A percentile compares a stretch with the other conserved stretches of the same genome.
phyloP scores from a whole-genome alignment of 495 filamentous ascomycete species.

The Talaromyces wortmannii region DNA sequence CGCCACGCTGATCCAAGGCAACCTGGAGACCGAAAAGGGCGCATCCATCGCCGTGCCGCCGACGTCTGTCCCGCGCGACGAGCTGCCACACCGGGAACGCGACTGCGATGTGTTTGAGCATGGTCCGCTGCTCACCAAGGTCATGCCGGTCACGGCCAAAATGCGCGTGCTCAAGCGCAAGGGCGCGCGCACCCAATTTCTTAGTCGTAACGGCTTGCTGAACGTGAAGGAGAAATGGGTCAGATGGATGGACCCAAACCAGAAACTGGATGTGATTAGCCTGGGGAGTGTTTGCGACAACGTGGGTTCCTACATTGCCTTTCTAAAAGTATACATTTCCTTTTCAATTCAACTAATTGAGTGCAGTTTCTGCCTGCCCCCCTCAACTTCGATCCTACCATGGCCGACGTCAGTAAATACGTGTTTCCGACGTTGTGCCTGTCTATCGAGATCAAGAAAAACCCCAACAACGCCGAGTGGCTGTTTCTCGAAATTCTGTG shows the following conservation, averaged over 20 bases:
- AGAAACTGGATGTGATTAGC: conserved; percentile 1
- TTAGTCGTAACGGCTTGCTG: background rate
- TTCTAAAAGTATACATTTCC: background rate
- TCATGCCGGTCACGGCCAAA: conserved; percentile 1
- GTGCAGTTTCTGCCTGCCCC: conserved; percentile 1
- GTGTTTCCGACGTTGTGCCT: conserved; percentile 2
- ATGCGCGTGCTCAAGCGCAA: background rate
- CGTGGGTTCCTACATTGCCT: background rate
- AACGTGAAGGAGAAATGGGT: conserved; percentile 2
- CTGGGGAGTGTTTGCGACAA: background rate
- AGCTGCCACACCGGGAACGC: background rate
- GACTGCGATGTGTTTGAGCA: background rate
- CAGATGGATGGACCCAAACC: background rate
- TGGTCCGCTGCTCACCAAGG: background rate
- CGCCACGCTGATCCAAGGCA: background rate
- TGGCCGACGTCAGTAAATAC: conserved; percentile 3
- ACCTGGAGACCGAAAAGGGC: conserved; percentile 1
- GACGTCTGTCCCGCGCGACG: background rate
- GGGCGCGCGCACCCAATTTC: background rate
- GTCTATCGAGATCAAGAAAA: conserved; percentile 1
- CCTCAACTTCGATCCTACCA: conserved; percentile 1
- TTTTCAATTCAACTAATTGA: background rate
- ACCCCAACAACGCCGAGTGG: conserved; percentile 3
- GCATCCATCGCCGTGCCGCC: background rate
- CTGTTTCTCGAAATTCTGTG: background rate